phyloP scores from a whole-genome alignment of 176 grass and related monocot species.

The Juncus effusus region DNA sequence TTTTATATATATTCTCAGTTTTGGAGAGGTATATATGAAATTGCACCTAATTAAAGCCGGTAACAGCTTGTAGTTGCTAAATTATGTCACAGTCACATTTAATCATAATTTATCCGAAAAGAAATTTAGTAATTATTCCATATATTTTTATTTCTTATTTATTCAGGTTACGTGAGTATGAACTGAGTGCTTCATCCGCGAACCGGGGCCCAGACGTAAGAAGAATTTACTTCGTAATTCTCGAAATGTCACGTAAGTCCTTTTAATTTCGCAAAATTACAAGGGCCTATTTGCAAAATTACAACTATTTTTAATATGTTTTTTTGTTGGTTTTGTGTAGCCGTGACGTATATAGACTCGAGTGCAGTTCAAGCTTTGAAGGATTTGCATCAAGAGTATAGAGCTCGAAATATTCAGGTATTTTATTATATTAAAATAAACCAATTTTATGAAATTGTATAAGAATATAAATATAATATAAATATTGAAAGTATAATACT shows the following conservation, averaged over 20 bases:
- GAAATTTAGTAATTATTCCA: too few relatives aligned
- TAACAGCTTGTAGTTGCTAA: background rate
- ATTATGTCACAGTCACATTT: conserved; percentile 4
- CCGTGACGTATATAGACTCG: conserved; percentile 91
- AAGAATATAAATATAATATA: too few relatives aligned
- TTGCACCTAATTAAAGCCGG: too few relatives aligned
- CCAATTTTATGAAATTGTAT: too few relatives aligned
- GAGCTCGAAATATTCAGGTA: conserved; percentile 75
- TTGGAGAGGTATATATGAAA: too few relatives aligned
- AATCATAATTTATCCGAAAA: background rate
- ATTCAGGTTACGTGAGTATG: conserved; percentile 82
- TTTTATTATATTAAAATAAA: too few relatives aligned
- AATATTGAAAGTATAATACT: too few relatives aligned
- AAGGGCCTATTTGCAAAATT: background rate
- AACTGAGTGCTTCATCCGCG: conserved; percentile 60
- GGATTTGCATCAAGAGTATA: conserved; percentile 87
- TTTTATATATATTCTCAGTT: too few relatives aligned
- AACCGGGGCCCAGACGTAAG: conserved; percentile 65
- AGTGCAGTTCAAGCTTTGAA: conserved; percentile 96
- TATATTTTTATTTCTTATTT: conserved; percentile 7
- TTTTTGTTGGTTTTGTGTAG: conserved; percentile 30
- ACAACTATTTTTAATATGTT: background rate
- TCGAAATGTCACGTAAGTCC: conserved; percentile 94
- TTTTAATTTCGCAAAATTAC: conserved; percentile 15
- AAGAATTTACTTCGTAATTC: conserved; percentile 82